Conservation (phyloP, 176 grass and related monocot genomes). For the Dendrocalamus sinicus region DNA sequence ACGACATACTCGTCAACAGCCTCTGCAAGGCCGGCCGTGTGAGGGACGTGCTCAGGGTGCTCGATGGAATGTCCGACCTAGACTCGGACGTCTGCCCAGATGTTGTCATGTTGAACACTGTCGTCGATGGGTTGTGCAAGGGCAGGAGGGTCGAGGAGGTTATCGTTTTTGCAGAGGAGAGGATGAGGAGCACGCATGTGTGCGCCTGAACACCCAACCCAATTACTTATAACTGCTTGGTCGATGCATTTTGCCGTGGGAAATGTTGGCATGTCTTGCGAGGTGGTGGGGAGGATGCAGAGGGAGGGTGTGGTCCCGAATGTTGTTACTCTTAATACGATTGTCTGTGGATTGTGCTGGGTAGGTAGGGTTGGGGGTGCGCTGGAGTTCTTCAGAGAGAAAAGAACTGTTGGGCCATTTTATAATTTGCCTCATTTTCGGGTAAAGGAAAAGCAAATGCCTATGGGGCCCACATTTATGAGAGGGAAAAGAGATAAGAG, state of each 20-base stretch:
- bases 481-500: too few species aligned
- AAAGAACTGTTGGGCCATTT: neutral
- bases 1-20: constrained; percentile 61
- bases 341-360: constrained; percentile 65
- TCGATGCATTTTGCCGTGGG: constrained; percentile 61
- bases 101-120: constrained; percentile 54
- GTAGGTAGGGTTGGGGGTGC: constrained; percentile 53
- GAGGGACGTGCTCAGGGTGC: constrained; percentile 62
- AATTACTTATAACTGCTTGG: constrained; percentile 67
- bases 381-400: constrained; percentile 71
- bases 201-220: constrained; percentile 34
- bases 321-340: constrained; percentile 58
- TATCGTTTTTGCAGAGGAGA: constrained; percentile 47
- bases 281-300: constrained; percentile 63
- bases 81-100: constrained; percentile 48
- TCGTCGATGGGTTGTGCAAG: constrained; percentile 70
- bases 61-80: constrained; percentile 67
- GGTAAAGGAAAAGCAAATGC: too few species aligned
- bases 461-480: too few species aligned
- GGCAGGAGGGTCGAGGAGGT: constrained; percentile 52
- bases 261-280: constrained; percentile 40
- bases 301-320: constrained; percentile 42
- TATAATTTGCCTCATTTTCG: too few species aligned
- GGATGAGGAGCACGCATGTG: constrained; percentile 43
- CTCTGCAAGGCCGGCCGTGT: constrained; percentile 65